These are phyloP conservation scores for Cardamine resedifolia DNA, from an alignment of 345 rosid genomes.

Conservation along the genomic window DNA sequence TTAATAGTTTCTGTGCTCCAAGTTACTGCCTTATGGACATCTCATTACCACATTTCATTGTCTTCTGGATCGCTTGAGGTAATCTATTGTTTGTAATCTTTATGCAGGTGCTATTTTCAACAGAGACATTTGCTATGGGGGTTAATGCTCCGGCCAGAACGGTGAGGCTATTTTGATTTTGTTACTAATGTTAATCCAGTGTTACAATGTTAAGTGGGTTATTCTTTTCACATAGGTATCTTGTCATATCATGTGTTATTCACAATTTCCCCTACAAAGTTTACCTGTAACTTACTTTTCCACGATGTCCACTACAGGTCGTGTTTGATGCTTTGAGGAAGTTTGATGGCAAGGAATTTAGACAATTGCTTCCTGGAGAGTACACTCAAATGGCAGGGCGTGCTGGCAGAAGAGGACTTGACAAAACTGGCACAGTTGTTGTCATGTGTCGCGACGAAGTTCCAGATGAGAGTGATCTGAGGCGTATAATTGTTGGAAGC, in stretches of 20 bases:
- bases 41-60: background rate
- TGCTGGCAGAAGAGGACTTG: slow-evolving; percentile 98
- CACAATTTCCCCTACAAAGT: background rate
- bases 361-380: slow-evolving; percentile 90
- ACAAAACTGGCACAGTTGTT: slow-evolving; percentile 88
- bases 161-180: slow-evolving; percentile 46
- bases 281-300: slow-evolving; percentile 25
- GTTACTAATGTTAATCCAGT: slow-evolving; percentile 2
- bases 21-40: background rate
- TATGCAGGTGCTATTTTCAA: slow-evolving; percentile 83
- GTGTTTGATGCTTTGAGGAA: slow-evolving; percentile 91
- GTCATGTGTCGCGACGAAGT: slow-evolving; percentile 97
- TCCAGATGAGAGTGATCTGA: slow-evolving; percentile 71
- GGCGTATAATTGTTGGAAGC: slow-evolving; percentile 64
- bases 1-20: background rate
- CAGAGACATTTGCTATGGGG: slow-evolving; percentile 99
- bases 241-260: slow-evolving; percentile 8
- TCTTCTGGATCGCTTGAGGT: background rate
- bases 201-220: slow-evolving; percentile 17
- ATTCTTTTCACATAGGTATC: slow-evolving; percentile 3
- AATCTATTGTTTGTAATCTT: slow-evolving; percentile 28
- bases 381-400: slow-evolving; percentile 99
- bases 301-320: slow-evolving; percentile 52
- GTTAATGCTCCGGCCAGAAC: slow-evolving; percentile 99
- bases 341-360: slow-evolving; percentile 92